phyloP scores from a whole-genome alignment of 129 eudicot genomes.

The Mikania micrantha region DNA sequence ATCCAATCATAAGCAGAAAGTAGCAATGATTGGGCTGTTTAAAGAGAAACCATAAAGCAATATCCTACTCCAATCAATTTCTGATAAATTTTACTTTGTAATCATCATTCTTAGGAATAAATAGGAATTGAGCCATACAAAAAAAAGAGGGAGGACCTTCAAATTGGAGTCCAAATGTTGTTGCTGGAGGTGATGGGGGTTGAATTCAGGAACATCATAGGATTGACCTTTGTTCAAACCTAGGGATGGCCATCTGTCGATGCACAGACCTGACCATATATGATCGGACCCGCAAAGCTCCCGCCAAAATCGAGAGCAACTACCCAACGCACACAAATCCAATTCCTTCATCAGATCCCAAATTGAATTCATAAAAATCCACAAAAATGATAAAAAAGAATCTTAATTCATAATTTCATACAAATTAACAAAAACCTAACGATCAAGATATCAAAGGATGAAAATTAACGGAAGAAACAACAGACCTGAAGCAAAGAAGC shows the following conservation, averaged over 20 bases:
- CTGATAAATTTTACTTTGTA: neutral
- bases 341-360: constrained; percentile 43
- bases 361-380: neutral
- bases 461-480: neutral
- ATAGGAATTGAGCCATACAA: neutral
- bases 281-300: constrained; percentile 75
- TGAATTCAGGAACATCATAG: constrained; percentile 30
- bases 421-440: neutral
- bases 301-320: constrained; percentile 81
- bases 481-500: constrained; percentile 69
- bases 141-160: constrained; percentile 22
- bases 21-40: neutral
- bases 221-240: constrained; percentile 23
- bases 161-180: constrained; percentile 33
- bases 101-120: neutral
- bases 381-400: neutral
- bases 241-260: constrained; percentile 70
- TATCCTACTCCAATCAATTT: neutral
- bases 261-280: constrained; percentile 72
- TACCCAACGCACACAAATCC: constrained; percentile 78
- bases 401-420: neutral
- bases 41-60: neutral
- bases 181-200: constrained; percentile 34
- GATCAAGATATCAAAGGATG: neutral
- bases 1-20: neutral